Base-by-base conservation (phyloP, 768 basidiomycete genomes). In the Leccinellum rugosiceps region DNA sequence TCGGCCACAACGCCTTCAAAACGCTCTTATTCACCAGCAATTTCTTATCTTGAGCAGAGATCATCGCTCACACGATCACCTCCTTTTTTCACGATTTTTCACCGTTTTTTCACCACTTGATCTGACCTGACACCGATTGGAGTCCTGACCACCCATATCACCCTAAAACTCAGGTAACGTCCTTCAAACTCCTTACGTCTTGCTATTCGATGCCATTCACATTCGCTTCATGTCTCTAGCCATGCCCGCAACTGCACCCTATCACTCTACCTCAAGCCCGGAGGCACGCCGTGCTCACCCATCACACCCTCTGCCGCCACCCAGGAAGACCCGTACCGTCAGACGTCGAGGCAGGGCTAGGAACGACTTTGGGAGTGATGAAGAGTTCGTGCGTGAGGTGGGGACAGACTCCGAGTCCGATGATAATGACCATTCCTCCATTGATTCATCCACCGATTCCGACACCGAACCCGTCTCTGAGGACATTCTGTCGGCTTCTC, bases 301-400 rank as follows among this genome's bases (percentile, higher is more conserved):
- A 47, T 70, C 58, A 73, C 75, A 72, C 73, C 67, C 71, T 57
- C 69, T 62, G 5, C 61, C 72, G 32, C 60, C 58, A 35, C 53
- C 52, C 31, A 71, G 63, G 64, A 80, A 78, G 65, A 74, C 74
- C 28, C 73, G 78, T 52, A 59, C 79, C 49, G 76, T 80, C 45
- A 82, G 83, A 66, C 81, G 89, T 57, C 77, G 89, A 64, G 87
- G 87, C 34, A 79, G 87, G 65, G 86, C 76, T 3, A 79, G 76
- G 62, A 77, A 77, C 55, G 79, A 74, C 34, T 75, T 85, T 30
- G 86, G 83, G 53, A 90, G 88, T 61, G 90, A 92, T 64, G 90
- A 91, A 28, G 90, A 91, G 71, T 78, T 92, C 52, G 82, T 82
- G 75, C 80, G 90, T 58, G 89, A 88, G 72, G 78, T 76, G 6